Evolutionary conservation across 306 rosid genomes (phyloP).

Genomic region (Ceratonia siliqua): DNA sequence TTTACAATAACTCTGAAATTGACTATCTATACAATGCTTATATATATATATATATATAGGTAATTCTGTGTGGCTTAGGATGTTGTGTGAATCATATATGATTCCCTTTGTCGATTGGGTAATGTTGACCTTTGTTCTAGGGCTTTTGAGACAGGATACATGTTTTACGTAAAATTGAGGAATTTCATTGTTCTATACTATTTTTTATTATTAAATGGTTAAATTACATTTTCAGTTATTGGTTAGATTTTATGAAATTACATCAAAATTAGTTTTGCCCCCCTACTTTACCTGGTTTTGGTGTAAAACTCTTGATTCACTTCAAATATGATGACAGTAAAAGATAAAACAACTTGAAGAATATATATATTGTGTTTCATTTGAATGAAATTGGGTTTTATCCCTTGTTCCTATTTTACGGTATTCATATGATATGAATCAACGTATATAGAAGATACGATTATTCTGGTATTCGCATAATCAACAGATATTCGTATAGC

Average conservation of each 20-base stretch:
- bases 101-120: conserved; percentile 8
- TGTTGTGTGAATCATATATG: background rate
- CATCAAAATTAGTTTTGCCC: background rate
- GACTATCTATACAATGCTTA: background rate
- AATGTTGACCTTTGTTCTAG: background rate
- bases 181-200: background rate
- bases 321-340: background rate
- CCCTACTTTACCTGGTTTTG: conserved; percentile 5
- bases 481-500: too few species aligned
- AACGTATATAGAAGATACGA: too few species aligned
- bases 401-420: too few species aligned
- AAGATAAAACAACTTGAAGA: background rate
- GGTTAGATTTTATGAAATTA: background rate
- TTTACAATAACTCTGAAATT: background rate
- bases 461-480: too few species aligned
- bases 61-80: background rate
- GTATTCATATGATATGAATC: too few species aligned
- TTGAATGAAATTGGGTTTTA: too few species aligned
- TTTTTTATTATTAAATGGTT: background rate
- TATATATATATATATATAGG: background rate
- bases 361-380: too few species aligned
- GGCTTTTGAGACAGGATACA: background rate
- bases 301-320: background rate
- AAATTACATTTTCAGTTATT: background rate
- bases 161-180: background rate